Evolutionary conservation across 306 rosid species (phyloP), one percentile per base, ranked within the genome.

Genomic region (Sechiopsis laciniata): DNA sequence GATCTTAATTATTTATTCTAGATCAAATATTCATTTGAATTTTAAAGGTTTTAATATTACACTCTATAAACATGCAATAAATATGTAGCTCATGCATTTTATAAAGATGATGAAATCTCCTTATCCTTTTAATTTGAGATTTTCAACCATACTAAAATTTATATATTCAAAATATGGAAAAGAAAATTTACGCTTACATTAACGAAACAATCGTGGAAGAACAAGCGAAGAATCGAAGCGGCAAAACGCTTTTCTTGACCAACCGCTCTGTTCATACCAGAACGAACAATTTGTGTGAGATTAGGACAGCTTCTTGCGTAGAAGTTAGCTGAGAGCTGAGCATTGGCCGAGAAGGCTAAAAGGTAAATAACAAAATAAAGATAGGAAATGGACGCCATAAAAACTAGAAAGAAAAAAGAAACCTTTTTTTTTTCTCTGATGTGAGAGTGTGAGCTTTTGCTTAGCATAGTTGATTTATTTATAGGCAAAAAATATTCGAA

Each of bases 121-220:
- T 37, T 6, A 5, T 37, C 45, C 1, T 37, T 37, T 7, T 37
- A 37, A 37, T 37, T 37, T 37, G 8, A 37, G 6, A 37, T 37
- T 2, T 37, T 37, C 8, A 37, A 37, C 45, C 5, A 37, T 37
- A 37, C 8, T 37, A 6, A 8, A 37, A 7, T 5, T 37, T 8
- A 37, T 5, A 37, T 0, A n/a, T 37, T 37, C 45, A 37, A 37
- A 37, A 5, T 6, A 37, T 7, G 45, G 8, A 37, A 37, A 20
- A 15, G 37, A 56, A 45, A 32, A 32, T 42, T 8, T 7, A 9
- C 0, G 2, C 11, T 8, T 42, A 42, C 48, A 67, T 90, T 85
- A 0, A 90, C 96, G 7, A 93, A 90, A 82, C 94, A 90, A 51
- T 93, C 96, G 46, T 93, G 98, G 88, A 93, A 93, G 88, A 90